Evolutionary conservation across 139 green algal genomes (phyloP).

Genomic region (Coelastrella sp.): DNA sequence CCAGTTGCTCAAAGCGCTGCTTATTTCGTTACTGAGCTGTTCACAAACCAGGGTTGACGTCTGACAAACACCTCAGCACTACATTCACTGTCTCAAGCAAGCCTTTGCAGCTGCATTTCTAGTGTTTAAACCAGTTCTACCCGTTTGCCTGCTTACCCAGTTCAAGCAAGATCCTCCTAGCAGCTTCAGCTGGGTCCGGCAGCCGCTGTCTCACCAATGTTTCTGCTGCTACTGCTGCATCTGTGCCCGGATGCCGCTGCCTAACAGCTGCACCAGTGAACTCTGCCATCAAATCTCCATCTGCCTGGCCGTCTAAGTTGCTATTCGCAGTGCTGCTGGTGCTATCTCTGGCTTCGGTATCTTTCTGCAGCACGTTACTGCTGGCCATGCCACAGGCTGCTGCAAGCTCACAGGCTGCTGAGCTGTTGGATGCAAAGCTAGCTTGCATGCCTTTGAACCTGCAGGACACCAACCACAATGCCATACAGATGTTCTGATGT

Average conservation of each 20-base stretch:
- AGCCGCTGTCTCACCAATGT: background rate
- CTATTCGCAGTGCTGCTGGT: background rate
- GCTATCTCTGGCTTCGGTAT: background rate
- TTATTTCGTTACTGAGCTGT: too few relatives aligned
- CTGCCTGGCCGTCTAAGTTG: too few relatives aligned
- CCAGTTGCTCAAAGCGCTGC: too few relatives aligned
- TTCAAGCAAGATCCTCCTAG: constrained; percentile 31
- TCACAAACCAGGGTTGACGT: too few relatives aligned
- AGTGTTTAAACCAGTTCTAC: too few relatives aligned
- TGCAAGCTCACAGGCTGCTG: constrained; percentile 20
- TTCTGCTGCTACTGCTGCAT: constrained; percentile 16
- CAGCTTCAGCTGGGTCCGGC: constrained; percentile 42
- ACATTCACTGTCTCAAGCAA: too few relatives aligned
- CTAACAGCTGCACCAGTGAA: background rate
- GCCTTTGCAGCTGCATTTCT: too few relatives aligned
- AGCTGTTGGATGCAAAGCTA: constrained; percentile 41
- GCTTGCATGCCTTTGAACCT: constrained; percentile 64
- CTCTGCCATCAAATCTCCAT: background rate
- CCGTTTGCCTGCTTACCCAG: constrained; percentile 17
- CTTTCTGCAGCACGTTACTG: background rate
- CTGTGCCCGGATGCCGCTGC: constrained; percentile 18
- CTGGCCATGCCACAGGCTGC: constrained; percentile 24
- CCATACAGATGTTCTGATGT: too few relatives aligned
- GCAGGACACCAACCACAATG: background rate
- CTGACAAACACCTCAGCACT: too few relatives aligned